Evolutionary conservation across 2,329 filamentous ascomycete species (phyloP), one percentile per base, ranked within the genome.

Genomic region (Pseudogymnoascus sp.): DNA sequence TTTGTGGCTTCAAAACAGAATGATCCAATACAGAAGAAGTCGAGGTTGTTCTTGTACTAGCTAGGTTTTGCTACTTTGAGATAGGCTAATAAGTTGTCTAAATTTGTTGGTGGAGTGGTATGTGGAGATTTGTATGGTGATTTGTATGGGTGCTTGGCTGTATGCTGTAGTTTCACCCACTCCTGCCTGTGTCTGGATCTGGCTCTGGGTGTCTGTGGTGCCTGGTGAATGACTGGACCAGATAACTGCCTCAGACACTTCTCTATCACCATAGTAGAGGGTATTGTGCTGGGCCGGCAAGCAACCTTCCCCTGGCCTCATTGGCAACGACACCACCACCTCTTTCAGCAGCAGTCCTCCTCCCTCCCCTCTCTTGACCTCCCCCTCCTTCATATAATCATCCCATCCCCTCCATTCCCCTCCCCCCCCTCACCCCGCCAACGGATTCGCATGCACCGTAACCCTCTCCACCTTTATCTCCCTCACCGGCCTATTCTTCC

Each of bases 371-470:
- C 16, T 42, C 16, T 42, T 42, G 38, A 7, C 38, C 38, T 14
- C 7, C 10, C 16, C 16, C 16, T 1, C 16, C n/a, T 42, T 42
- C 38, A 42, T 11, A 42, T 18, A 11, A 42, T 10, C 38, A 42
- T 18, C 16, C 38, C 16, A 2, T 21, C 38, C 28, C 5, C n/a
- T n/a, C n/a, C n/a, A n/a, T n/a, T n/a, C 21, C 8, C 38, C 16
- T n/a, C 16, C 8, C 38, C 16, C 8, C 38, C 16, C 16, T 42
- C 38, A 42, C 38, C 38, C 38, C 38, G 90, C 90, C 66, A 93
- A 71, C 0, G 90, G 90, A 70, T 94, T 94, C 16, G 90, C 90
- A 74, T 93, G 90, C 2, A 93, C 82, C 1, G 86, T 89, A 23
- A 92, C 81, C 7, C 76, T 81, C 70, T 90, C 82, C 63, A 94